Evolutionary conservation across 805 yeast genomes (phyloP).

Genomic region (Barnettozyma vustinii): DNA sequence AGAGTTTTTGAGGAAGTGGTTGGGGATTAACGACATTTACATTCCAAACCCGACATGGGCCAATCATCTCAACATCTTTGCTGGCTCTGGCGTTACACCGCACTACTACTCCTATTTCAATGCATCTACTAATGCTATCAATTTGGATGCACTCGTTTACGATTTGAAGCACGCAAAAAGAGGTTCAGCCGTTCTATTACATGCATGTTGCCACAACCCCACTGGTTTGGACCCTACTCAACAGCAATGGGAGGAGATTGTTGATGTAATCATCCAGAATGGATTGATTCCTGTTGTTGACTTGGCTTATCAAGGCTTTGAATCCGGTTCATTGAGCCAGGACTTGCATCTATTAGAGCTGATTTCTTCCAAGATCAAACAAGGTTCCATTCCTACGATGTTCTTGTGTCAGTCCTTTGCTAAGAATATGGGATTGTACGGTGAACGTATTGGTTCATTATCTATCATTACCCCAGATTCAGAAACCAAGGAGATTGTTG

Average conservation of each 20-base stretch:
- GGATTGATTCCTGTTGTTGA: conserved; percentile 78
- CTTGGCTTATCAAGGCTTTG: conserved; percentile 94
- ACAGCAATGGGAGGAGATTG: conserved; percentile 75
- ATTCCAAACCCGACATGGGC: conserved; percentile 94
- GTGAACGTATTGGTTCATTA: conserved; percentile 89
- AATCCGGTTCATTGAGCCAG: conserved; percentile 73
- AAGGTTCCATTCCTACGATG: conserved; percentile 44
- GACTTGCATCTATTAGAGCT: conserved; percentile 57
- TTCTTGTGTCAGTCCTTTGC: conserved; percentile 88
- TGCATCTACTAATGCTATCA: conserved; percentile 52
- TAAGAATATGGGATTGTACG: conserved; percentile 91
- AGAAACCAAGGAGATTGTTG: conserved; percentile 46
- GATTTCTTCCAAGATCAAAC: conserved; percentile 34
- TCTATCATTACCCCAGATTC: conserved; percentile 54
- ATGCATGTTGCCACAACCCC: conserved; percentile 97
- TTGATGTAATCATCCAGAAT: conserved; percentile 53
- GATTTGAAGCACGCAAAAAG: conserved; percentile 51
- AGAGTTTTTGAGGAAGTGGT: conserved; percentile 63
- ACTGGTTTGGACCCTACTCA: conserved; percentile 88
- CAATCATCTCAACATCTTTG: conserved; percentile 78
- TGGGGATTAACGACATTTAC: conserved; percentile 44
- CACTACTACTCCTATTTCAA: conserved; percentile 71
- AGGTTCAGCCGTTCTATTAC: conserved; percentile 69
- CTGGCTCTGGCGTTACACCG: conserved; percentile 61
- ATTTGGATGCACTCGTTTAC: conserved; percentile 55